Evolutionary conservation across 169 alveolate species (phyloP).

Genomic region (Cryptosporidium xiaoi): DNA sequence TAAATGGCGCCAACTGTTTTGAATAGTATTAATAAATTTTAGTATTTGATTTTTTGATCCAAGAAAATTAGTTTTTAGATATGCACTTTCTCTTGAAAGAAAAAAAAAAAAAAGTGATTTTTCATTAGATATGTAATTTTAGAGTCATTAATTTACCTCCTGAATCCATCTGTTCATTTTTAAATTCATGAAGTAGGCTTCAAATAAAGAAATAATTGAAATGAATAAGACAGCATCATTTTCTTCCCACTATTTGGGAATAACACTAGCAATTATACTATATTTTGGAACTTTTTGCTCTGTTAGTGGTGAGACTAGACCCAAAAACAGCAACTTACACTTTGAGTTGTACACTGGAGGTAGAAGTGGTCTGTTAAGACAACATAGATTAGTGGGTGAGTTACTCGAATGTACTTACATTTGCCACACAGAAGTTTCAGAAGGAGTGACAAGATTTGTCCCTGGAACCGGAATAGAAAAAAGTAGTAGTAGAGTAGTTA

Average conservation of each 20-base stretch:
- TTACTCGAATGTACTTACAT: slow-evolving; percentile 53
- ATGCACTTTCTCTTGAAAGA: slow-evolving; percentile 7
- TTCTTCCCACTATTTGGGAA: too few species aligned
- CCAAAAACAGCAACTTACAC: slow-evolving; percentile 1
- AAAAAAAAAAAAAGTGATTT: background rate
- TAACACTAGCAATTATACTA: background rate
- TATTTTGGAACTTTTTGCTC: slow-evolving; percentile 8
- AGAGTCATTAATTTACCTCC: too few species aligned
- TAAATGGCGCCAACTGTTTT: slow-evolving; percentile 25
- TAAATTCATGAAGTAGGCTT: too few species aligned
- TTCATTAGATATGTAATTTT: slow-evolving; percentile 33
- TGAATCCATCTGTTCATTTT: too few species aligned
- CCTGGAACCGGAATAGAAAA: slow-evolving; percentile 51
- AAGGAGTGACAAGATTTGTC: background rate
- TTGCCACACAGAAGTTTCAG: background rate
- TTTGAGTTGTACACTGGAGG: slow-evolving; percentile 27
- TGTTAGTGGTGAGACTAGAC: background rate
- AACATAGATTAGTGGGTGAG: slow-evolving; percentile 60
- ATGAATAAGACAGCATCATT: too few species aligned
- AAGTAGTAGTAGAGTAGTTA: slow-evolving; percentile 25
- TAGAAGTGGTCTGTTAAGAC: slow-evolving; percentile 36
- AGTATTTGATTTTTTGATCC: slow-evolving; percentile 61
- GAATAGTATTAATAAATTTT: background rate
- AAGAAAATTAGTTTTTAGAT: background rate
- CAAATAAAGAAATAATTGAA: too few species aligned